Percentiles rank a stretch among this genome's conserved stretches.
phyloP scores from a whole-genome alignment of 2,329 filamentous ascomycete genomes.

The Cladosporium sp. region DNA sequence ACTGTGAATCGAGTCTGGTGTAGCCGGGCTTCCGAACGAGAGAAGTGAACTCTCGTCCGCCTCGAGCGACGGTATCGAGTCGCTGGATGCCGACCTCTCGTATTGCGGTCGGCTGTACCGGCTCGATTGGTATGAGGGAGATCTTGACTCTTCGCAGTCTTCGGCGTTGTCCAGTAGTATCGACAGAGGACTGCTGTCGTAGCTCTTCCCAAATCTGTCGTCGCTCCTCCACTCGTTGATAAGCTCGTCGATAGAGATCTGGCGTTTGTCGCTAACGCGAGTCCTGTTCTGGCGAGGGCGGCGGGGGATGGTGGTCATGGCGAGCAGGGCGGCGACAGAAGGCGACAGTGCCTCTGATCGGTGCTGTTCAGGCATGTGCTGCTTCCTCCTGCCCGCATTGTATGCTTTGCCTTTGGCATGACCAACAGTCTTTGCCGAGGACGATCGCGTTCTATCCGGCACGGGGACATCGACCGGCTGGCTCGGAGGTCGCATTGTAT shows the following conservation, averaged over 20 bases:
- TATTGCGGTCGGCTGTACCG: slow-evolving; percentile 2
- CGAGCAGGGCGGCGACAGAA: slow-evolving; percentile 55
- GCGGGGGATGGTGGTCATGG: slow-evolving; percentile 57
- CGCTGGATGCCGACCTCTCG: slow-evolving; percentile 50
- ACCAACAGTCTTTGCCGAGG: slow-evolving; percentile 9
- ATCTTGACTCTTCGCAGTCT: slow-evolving; percentile 34
- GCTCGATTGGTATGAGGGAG: slow-evolving; percentile 3
- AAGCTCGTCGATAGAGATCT: slow-evolving; percentile 54
- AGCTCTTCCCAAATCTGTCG: slow-evolving; percentile 27
- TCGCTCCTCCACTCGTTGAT: slow-evolving; percentile 53
- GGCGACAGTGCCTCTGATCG: slow-evolving; percentile 45
- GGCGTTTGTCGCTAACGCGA: slow-evolving; percentile 37
- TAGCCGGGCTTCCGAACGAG: slow-evolving; percentile 41
- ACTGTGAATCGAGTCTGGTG: slow-evolving; percentile 36
- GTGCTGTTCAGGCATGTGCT: slow-evolving; percentile 2
- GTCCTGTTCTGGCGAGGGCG: slow-evolving; percentile 34
- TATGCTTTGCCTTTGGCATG: neutral
- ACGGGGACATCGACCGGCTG: slow-evolving; percentile 20
- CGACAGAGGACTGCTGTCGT: slow-evolving; percentile 40
- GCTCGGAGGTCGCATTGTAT: slow-evolving; percentile 14
- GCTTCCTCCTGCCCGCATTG: neutral
- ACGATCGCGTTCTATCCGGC: slow-evolving; percentile 13
- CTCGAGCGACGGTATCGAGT: slow-evolving; percentile 54
- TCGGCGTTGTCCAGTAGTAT: slow-evolving; percentile 54
- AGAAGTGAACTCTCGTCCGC: slow-evolving; percentile 44